Evolutionary conservation across 306 rosid genomes (phyloP).

Genomic region (Cucumis sativus): Cucumber_9930_V3 NC_026655.2:22208501-22209000

Average conservation of each 20-base stretch:
- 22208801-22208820: slow-evolving; percentile 12
- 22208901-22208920: slow-evolving; percentile 60
- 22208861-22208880: slow-evolving; percentile 41
- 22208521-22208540: slow-evolving; percentile 16
- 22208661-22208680: slow-evolving; percentile 21
- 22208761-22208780: slow-evolving; percentile 52
- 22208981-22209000: slow-evolving; percentile 26
- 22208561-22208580: slow-evolving; percentile 60
- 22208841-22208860: slow-evolving; percentile 8
- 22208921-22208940: slow-evolving; percentile 56
- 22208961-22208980: slow-evolving; percentile 34
- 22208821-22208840: slow-evolving; percentile 1
- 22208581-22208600: slow-evolving; percentile 43
- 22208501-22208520: slow-evolving; percentile 27
- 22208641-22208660: slow-evolving; percentile 16
- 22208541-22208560: slow-evolving; percentile 13
- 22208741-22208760: slow-evolving; percentile 84
- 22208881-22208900: slow-evolving; percentile 62
- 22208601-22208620: slow-evolving; percentile 44
- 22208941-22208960: slow-evolving; percentile 32
- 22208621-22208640: slow-evolving; percentile 44
- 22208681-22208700: slow-evolving; percentile 52
- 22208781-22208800: slow-evolving; percentile 8
- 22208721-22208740: slow-evolving; percentile 23
- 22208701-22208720: slow-evolving; percentile 19